These are phyloP conservation scores for Stentor roeselii DNA, from an alignment of 73 alveolate species.

Conservation along the genomic window DNA sequence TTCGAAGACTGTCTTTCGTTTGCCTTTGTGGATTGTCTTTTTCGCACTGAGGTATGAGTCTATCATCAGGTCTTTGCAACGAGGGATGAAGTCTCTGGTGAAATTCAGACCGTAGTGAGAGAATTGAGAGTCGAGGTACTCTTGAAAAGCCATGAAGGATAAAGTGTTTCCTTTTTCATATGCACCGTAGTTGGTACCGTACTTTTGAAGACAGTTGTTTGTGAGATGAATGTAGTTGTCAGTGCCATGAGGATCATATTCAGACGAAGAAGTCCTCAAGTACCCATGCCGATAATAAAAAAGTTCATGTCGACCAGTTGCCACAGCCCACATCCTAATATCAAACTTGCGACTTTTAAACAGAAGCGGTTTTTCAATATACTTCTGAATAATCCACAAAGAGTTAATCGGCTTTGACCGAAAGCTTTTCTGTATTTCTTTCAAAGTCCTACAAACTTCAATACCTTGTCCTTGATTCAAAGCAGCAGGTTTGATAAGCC, in stretches of 20 bases:
- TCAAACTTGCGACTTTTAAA: slow-evolving; percentile 89
- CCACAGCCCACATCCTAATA: slow-evolving; percentile 85
- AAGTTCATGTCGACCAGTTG: slow-evolving; percentile 58
- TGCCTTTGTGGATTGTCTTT: slow-evolving; percentile 51
- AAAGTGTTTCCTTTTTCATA: slow-evolving; percentile 87
- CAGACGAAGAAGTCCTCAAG: slow-evolving; percentile 73
- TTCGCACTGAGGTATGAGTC: slow-evolving; percentile 73
- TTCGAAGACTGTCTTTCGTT: slow-evolving; percentile 78
- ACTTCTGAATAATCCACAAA: slow-evolving; percentile 81
- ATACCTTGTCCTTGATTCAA: slow-evolving; percentile 89
- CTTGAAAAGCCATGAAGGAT: slow-evolving; percentile 63
- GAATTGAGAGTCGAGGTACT: slow-evolving; percentile 56
- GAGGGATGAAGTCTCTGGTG: slow-evolving; percentile 73
- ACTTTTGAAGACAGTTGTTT: slow-evolving; percentile 80
- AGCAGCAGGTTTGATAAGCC: slow-evolving; percentile 91
- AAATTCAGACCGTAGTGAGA: slow-evolving; percentile 62
- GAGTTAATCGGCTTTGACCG: slow-evolving; percentile 38
- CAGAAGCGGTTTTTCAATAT: slow-evolving; percentile 83
- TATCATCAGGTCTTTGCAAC: slow-evolving; percentile 76
- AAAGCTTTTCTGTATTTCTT: slow-evolving; percentile 66
- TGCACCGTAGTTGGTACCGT: slow-evolving; percentile 67
- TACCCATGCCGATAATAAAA: slow-evolving; percentile 78
- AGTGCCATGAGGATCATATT: slow-evolving; percentile 50
- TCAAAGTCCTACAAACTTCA: slow-evolving; percentile 73
- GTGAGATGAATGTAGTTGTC: slow-evolving; percentile 85